These are phyloP conservation scores for Glebionis coronaria DNA, from an alignment of 129 eudicot species.

Conservation along the genomic window DNA sequence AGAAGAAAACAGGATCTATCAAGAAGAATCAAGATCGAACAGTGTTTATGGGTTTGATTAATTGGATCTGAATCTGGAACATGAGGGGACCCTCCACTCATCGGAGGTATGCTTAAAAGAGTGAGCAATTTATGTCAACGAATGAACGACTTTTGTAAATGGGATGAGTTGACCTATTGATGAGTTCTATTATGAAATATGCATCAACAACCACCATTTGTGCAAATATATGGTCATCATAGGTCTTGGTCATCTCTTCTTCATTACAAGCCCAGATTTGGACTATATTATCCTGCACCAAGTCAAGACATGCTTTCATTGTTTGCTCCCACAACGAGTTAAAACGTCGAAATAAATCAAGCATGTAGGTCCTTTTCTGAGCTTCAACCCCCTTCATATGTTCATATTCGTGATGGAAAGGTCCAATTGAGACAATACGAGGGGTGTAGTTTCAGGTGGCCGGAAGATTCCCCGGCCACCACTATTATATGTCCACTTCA, in stretches of 20 bases:
- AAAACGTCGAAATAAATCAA: not conserved
- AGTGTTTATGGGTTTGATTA: too few relatives aligned
- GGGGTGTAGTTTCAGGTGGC: too few relatives aligned
- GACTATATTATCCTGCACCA: not conserved
- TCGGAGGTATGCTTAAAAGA: not conserved
- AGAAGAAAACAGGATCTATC: too few relatives aligned
- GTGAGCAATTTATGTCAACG: not conserved
- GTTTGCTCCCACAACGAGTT: not conserved
- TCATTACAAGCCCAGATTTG: not conserved
- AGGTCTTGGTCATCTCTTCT: not conserved
- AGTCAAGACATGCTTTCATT: constrained; percentile 9
- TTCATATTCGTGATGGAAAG: constrained; percentile 12
- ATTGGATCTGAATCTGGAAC: too few relatives aligned
- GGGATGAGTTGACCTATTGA: not conserved
- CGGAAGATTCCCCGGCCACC: too few relatives aligned
- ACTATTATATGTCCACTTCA: too few relatives aligned
- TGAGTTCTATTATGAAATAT: constrained; percentile 23
- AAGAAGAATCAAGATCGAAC: too few relatives aligned
- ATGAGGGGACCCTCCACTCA: too few relatives aligned
- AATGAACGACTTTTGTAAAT: not conserved
- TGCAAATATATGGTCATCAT: constrained; percentile 2
- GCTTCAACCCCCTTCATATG: not conserved
- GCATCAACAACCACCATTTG: constrained; percentile 30
- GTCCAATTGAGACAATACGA: constrained; percentile 18
- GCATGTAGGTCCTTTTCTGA: not conserved